These are phyloP conservation scores for Thelonectria blattea DNA, from an alignment of 2,329 filamentous ascomycete genomes.

Conservation along the genomic window DNA sequence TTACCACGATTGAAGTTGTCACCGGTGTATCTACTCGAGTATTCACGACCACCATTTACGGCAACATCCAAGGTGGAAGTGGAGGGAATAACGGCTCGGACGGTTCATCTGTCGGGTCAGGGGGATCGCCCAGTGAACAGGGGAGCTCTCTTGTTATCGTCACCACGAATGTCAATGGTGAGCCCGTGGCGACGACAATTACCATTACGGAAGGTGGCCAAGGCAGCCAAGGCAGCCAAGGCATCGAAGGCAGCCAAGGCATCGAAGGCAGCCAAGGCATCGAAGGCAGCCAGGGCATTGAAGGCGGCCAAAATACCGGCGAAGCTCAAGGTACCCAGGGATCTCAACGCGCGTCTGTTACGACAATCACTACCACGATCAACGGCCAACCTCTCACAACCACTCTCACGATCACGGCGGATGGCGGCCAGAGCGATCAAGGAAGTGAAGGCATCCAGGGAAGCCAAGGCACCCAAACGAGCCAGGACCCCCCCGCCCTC, in stretches of 20 bases:
- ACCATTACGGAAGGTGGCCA: neutral
- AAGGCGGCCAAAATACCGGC: neutral
- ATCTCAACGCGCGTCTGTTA: neutral
- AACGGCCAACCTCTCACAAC: neutral
- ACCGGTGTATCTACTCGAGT: conserved; percentile 7
- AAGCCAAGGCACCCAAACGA: neutral
- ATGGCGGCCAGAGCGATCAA: neutral
- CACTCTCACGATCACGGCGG: neutral
- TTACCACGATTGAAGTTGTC: neutral
- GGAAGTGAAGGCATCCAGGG: neutral
- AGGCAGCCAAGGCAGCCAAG: neutral
- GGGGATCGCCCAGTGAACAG: neutral
- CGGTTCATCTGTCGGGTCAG: neutral
- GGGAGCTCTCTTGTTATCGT: neutral
- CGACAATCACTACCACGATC: neutral
- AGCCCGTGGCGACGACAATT: neutral
- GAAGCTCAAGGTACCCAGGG: neutral
- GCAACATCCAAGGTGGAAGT: neutral
- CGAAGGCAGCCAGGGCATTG: neutral
- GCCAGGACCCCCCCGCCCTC: neutral
- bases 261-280: neutral
- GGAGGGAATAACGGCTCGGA: neutral
- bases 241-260: no score
- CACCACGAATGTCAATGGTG: neutral
- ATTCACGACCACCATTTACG: conserved; percentile 4